A percentile compares a stretch with the other conserved stretches of the same genome.
phyloP scores from a whole-genome alignment of 129 eudicot genomes.

The Smallanthus sonchifolius region DNA sequence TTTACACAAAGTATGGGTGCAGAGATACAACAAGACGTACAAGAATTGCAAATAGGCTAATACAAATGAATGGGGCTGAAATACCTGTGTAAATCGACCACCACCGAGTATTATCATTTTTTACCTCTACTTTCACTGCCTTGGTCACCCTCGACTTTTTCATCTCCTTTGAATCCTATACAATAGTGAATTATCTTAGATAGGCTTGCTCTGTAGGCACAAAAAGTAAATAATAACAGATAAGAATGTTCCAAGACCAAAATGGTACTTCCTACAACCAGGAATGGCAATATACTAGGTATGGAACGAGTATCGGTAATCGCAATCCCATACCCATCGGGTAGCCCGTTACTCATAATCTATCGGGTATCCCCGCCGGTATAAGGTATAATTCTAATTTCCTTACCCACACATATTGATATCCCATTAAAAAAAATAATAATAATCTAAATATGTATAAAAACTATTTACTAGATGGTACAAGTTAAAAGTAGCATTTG shows the following conservation, averaged over 20 bases:
- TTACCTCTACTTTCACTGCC: slow-evolving; percentile 18
- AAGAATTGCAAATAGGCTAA: slow-evolving; percentile 64
- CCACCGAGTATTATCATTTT: slow-evolving; percentile 24
- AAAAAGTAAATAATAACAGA: background rate
- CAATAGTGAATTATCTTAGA: background rate
- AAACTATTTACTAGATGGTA: too few species aligned
- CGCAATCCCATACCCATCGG: background rate
- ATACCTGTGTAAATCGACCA: slow-evolving; percentile 42
- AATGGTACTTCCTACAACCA: background rate
- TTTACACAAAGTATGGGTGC: slow-evolving; percentile 88
- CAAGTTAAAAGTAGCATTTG: too few species aligned
- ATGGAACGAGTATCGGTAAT: background rate
- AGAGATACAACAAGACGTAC: slow-evolving; percentile 63
- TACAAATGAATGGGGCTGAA: slow-evolving; percentile 50
- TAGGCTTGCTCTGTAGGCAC: slow-evolving; percentile 8
- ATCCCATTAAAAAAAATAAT: too few species aligned
- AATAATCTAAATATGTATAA: too few species aligned
- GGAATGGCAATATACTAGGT: background rate
- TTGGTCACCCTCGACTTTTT: slow-evolving; percentile 39
- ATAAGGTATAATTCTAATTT: too few species aligned
- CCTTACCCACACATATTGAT: too few species aligned
- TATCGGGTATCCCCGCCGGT: too few species aligned
- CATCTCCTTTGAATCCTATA: slow-evolving; percentile 24
- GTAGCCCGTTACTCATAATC: too few species aligned
- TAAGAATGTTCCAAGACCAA: background rate